Base-by-base conservation (phyloP, 2,329 filamentous ascomycete genomes). In the Elsinoe fawcettii region DNA sequence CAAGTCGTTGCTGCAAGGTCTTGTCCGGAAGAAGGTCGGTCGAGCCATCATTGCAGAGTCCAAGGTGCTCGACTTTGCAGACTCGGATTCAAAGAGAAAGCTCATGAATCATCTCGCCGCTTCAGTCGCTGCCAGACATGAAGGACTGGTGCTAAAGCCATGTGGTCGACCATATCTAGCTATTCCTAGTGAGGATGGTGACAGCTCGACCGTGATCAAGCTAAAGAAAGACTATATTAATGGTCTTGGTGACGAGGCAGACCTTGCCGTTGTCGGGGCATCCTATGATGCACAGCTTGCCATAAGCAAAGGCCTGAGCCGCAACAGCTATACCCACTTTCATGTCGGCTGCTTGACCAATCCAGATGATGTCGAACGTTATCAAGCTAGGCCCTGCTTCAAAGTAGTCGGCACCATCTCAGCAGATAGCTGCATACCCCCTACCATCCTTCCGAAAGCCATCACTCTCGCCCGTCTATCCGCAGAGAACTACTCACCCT, bases 211-310 rank as follows among this genome's bases (percentile, higher is more conserved):
- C 12, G 55, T 83, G 67, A 88, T 96, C 65, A 96, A 96, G 71
- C 71, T 96, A 41, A 96, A 96, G 70, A 90, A 90, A 65, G 88
- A 93, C 65, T 95, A 95, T 64, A 80, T 95, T 36, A 77, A 80
- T 23, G 83, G 83, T 2, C 82, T 92, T 66, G 89, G 90, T 0
- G 90, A 95, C 60, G 82, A 90, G 27, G 87, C 87, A 8, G 91
- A 96, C 68, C 88, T 96, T 66, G 85, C 87, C 1, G 78, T 92
- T 1, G 74, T 96, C 2, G 90, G 88, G 0, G 90, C 83, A 5
- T 82, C 82, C 16, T 90, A 86, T 63, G 81, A 90, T 62, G 73
- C 85, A 2, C 74, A 77, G 51, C 80, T 83, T 60, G 86, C 85
- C 6, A 77, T 75, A 46, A 74, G 77, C 6, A 41, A 58, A 11